A percentile compares a stretch with the other conserved stretches of the same genome.
Evolutionary conservation across 306 rosid species (phyloP).

Genomic region (Gleditsia sinensis): DNA sequence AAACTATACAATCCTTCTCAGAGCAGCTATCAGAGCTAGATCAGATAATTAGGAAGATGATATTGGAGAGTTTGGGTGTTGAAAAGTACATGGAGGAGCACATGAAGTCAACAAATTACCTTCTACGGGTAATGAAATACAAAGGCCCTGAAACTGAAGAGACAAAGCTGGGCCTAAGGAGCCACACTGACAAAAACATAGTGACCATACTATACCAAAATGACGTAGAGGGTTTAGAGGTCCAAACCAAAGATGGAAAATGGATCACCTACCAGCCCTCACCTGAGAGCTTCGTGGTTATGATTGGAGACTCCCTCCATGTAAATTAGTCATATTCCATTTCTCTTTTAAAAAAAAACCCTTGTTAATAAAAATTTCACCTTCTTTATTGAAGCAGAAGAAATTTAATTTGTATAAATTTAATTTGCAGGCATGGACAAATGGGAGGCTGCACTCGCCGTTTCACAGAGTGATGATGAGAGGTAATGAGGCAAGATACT

Average conservation of each 20-base stretch:
- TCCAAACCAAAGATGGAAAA: conserved; percentile 65
- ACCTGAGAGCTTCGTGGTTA: conserved; percentile 47
- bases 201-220: conserved; percentile 69
- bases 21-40: conserved; percentile 58
- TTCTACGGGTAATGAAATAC: conserved; percentile 70
- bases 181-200: conserved; percentile 73
- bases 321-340: conserved; percentile 36
- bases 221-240: conserved; percentile 68
- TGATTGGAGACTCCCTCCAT: conserved; percentile 69
- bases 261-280: conserved; percentile 71
- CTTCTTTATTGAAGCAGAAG: too few species aligned
- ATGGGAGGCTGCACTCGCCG: conserved; percentile 64
- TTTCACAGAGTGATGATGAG: conserved; percentile 71
- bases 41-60: conserved; percentile 64
- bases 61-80: conserved; percentile 65
- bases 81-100: conserved; percentile 80
- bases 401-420: too few species aligned
- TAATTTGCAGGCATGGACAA: conserved; percentile 80
- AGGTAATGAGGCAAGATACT: conserved; percentile 67
- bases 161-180: conserved; percentile 48
- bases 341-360: too few species aligned
- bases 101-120: conserved; percentile 64
- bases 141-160: conserved; percentile 58
- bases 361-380: too few species aligned
- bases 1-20: conserved; percentile 55